These are phyloP conservation scores for Clonostachys byssicola DNA, from an alignment of 2,329 filamentous ascomycete genomes.

Conservation along the genomic window DNA sequence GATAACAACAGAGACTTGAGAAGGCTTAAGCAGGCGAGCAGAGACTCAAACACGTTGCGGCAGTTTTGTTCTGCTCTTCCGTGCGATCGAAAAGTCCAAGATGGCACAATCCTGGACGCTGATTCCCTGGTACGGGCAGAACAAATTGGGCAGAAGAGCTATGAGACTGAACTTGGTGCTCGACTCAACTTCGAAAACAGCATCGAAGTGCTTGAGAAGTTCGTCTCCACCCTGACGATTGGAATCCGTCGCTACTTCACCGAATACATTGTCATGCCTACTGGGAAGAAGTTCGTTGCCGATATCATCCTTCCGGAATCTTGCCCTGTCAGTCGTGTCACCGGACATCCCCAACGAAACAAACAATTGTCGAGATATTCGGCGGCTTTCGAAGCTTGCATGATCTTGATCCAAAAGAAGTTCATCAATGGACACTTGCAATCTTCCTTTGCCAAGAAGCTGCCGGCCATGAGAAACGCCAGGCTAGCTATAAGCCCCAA, in stretches of 20 bases:
- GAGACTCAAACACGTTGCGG: slow-evolving; percentile 62
- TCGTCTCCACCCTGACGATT: slow-evolving; percentile 60
- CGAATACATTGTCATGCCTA: slow-evolving; percentile 58
- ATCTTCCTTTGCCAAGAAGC: slow-evolving; percentile 65
- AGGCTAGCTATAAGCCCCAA: slow-evolving; percentile 76
- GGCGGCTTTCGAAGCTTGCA: slow-evolving; percentile 80
- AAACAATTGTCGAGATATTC: slow-evolving; percentile 83
- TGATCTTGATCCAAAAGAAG: slow-evolving; percentile 60
- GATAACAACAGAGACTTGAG: slow-evolving; percentile 59
- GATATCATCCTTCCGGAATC: slow-evolving; percentile 75
- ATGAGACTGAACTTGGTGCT: slow-evolving; percentile 58
- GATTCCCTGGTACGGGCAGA: slow-evolving; percentile 9
- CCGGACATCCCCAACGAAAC: slow-evolving; percentile 58
- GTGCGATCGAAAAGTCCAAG: slow-evolving; percentile 56
- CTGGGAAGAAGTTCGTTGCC: slow-evolving; percentile 61
- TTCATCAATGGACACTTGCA: slow-evolving; percentile 72
- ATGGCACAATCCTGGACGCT: slow-evolving; percentile 10
- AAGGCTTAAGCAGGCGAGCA: slow-evolving; percentile 53
- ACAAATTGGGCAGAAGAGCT: slow-evolving; percentile 36
- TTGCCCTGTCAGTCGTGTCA: slow-evolving; percentile 64
- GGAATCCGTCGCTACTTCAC: slow-evolving; percentile 17
- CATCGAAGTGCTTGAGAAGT: slow-evolving; percentile 67
- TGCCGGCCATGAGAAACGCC: slow-evolving; percentile 85
- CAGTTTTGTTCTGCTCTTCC: slow-evolving; percentile 73
- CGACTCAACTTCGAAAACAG: slow-evolving; percentile 67